These are phyloP conservation scores for Diplocarpon mali DNA, from an alignment of 2,329 filamentous ascomycete genomes.

Conservation along the genomic window DNA sequence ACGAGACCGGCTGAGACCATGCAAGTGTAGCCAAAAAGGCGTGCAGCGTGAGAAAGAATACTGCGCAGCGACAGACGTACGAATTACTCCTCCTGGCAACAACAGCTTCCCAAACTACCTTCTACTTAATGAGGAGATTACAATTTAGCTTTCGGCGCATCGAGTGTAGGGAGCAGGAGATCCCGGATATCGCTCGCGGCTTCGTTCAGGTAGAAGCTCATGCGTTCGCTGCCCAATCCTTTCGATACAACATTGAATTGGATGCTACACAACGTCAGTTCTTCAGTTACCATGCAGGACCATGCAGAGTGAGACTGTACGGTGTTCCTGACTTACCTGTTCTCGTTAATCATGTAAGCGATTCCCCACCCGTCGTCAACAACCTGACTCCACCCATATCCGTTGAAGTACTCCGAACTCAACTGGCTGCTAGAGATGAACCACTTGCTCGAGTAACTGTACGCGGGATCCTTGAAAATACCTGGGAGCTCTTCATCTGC, in stretches of 20 bases:
- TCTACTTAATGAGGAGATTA: conserved; percentile 33
- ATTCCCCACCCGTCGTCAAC: conserved; percentile 94
- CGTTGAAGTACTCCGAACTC: conserved; percentile 95
- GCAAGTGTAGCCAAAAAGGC: no score
- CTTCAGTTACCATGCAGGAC: neutral
- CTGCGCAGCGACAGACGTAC: no score
- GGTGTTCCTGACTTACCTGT: conserved; percentile 46
- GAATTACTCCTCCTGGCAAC: neutral
- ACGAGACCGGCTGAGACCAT: no score
- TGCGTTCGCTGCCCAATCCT: conserved; percentile 75
- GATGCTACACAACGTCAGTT: conserved; percentile 44
- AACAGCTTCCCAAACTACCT: neutral
- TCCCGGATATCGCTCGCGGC: conserved; percentile 85
- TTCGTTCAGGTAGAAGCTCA: conserved; percentile 95
- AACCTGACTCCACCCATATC: conserved; percentile 97
- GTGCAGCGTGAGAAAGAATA: no score
- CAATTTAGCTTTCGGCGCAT: conserved; percentile 77
- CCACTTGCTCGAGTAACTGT: conserved; percentile 75
- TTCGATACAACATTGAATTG: conserved; percentile 99
- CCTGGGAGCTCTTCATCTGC: conserved; percentile 71
- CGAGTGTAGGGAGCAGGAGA: conserved; percentile 68
- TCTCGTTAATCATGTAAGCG: conserved; percentile 99
- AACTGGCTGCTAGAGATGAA: conserved; percentile 82
- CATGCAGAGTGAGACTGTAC: no score
- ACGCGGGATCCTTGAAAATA: conserved; percentile 82